A percentile compares a stretch with the other conserved stretches of the same genome.
These are phyloP conservation scores for Henckelia pumila DNA, from an alignment of 257 asterid species.

Conservation along the genomic window DNA sequence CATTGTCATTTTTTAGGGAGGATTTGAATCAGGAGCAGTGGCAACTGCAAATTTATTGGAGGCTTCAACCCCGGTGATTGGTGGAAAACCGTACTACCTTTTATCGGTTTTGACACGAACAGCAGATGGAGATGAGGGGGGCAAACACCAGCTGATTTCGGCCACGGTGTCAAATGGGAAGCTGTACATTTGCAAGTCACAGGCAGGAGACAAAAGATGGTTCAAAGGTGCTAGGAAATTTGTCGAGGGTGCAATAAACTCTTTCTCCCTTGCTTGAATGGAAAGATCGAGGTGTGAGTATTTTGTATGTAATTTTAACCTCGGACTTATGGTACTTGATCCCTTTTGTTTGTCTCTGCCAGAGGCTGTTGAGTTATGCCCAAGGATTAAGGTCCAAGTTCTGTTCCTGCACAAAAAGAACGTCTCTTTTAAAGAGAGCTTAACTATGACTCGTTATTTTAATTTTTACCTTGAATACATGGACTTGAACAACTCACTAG, in stretches of 20 bases:
- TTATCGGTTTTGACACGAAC: slow-evolving; percentile 49
- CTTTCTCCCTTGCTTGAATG: slow-evolving; percentile 46
- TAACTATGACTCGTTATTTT: not conserved
- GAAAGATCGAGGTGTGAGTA: not conserved
- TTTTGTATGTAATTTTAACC: slow-evolving; percentile 28
- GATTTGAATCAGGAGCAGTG: slow-evolving; percentile 45
- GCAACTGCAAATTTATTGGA: slow-evolving; percentile 52
- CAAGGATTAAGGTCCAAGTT: no score
- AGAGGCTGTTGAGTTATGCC: not conserved
- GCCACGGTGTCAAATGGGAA: slow-evolving; percentile 43
- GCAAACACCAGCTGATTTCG: slow-evolving; percentile 48
- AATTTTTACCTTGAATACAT: no score
- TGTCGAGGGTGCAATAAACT: slow-evolving; percentile 41
- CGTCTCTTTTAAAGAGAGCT: not conserved
- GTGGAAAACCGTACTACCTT: slow-evolving; percentile 39
- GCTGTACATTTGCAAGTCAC: slow-evolving; percentile 57
- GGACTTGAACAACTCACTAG: not conserved
- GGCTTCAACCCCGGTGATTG: slow-evolving; percentile 32
- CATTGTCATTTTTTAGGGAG: slow-evolving; percentile 35
- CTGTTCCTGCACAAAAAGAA: not conserved
- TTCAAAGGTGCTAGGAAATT: slow-evolving; percentile 54
- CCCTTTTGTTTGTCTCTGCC: not conserved
- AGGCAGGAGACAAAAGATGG: slow-evolving; percentile 69
- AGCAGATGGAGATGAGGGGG: slow-evolving; percentile 61
- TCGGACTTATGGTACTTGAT: not conserved